Evolutionary conservation across 768 basidiomycete genomes (phyloP), one percentile per base, ranked within the genome.

Genomic region (Russula griseocarnosa): DNA sequence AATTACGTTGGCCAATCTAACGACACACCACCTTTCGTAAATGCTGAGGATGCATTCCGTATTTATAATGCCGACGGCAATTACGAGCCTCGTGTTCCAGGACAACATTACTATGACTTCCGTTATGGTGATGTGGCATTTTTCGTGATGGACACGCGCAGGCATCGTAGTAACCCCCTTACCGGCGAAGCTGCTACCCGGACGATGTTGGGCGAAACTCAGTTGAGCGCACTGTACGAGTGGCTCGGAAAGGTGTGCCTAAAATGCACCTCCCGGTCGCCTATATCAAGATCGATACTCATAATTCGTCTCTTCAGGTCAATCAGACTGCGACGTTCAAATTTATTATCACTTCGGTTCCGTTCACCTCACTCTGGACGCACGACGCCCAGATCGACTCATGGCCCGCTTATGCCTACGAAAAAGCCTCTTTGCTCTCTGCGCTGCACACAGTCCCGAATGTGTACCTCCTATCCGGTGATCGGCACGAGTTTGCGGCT

Each of bases 401-500:
- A 0, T 92, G 88, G 88, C 85, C 85, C 0, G 86, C 75, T 0
- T 90, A 81, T 73, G 74, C 79, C 5, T 70, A 71, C 16, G 89
- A 91, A 73, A 85, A 87, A 68, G 76, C 79, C 16, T 73, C 78
- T 0, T 73, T 92, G 14, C 76, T 92, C 32, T 73, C 78, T 26
- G 76, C 81, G 0, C 75, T 92, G 47, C 82, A 86, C 63, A 78
- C 82, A 26, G 83, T 90, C 13, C 86, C 87, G 0, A 90, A 91
- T 69, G 82, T 89, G 52, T 74, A 87, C 70, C 71, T 91, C 56
- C 74, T 91, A 51, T 85, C 84, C 2, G 89, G 88, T 9, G 90
- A 90, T 71, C 79, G 89, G 24, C 90, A 92, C 72, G 89, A 91
- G 74, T 91, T 90, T 69, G 88, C 88, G 1, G 83, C 82, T 5